These are phyloP conservation scores for Phallus indusiatus DNA, from an alignment of 768 basidiomycete species.

Conservation along the genomic window DNA sequence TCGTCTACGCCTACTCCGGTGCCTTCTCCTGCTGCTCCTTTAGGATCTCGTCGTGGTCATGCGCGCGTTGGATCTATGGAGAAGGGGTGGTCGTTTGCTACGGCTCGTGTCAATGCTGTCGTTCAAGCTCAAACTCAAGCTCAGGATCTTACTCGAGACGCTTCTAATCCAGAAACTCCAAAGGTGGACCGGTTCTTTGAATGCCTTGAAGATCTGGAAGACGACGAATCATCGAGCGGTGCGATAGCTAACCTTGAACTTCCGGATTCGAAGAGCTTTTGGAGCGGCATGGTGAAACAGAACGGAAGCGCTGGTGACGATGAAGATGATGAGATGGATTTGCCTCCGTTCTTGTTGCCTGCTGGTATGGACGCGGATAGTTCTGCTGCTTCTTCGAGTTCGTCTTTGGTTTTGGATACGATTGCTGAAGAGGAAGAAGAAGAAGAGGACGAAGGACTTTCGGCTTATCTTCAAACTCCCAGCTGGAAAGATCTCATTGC, in stretches of 20 bases:
- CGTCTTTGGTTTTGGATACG: background rate
- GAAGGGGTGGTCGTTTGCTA: slow-evolving; percentile 59
- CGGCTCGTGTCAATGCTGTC: slow-evolving; percentile 12
- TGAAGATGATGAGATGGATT: slow-evolving; percentile 41
- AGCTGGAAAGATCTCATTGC: slow-evolving; percentile 6
- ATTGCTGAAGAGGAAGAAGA: slow-evolving; percentile 37
- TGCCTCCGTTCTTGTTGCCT: slow-evolving; percentile 41
- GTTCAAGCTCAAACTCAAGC: slow-evolving; percentile 9
- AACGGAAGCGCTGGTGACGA: slow-evolving; percentile 15
- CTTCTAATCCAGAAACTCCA: slow-evolving; percentile 21
- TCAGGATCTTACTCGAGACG: background rate
- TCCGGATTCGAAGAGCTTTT: slow-evolving; percentile 46
- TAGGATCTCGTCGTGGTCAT: slow-evolving; percentile 18
- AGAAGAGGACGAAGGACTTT: slow-evolving; percentile 17
- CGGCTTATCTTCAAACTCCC: background rate
- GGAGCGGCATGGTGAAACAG: slow-evolving; percentile 43
- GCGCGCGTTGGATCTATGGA: slow-evolving; percentile 37
- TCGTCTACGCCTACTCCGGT: slow-evolving; percentile 14
- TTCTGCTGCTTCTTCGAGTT: background rate
- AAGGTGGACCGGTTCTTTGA: slow-evolving; percentile 74
- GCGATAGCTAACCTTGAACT: slow-evolving; percentile 38
- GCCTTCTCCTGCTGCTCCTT: slow-evolving; percentile 14
- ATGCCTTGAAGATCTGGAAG: slow-evolving; percentile 43
- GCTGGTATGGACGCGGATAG: slow-evolving; percentile 27
- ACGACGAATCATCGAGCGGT: slow-evolving; percentile 41